Base-by-base conservation (phyloP, 306 rosid genomes). In the Lablab purpureus region DNA sequence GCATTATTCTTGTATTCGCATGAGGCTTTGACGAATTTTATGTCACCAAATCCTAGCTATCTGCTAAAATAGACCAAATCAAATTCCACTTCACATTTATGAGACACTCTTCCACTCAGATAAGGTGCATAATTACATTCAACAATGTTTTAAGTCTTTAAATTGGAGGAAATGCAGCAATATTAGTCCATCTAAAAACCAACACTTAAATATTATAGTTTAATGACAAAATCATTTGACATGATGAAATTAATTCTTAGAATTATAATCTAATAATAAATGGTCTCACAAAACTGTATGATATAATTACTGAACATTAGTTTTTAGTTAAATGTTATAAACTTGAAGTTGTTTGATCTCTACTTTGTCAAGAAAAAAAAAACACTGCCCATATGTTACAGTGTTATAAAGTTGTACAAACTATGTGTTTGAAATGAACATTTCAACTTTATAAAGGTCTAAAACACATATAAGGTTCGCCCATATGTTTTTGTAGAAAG, bases 31-130 rank as follows among this genome's bases (percentile, higher is more conserved):
- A 10, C 64, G 21, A 51, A 40, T 15, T 37, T 62, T 60, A n/a
- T 52, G 19, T 45, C 67, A 63, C 19, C 34, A 23, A 80, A 2
- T 64, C 11, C 45, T n/a, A n/a, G n/a, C 23, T 49, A 65, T 64
- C 52, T 55, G 21, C 80, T 43, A 64, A 52, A 51, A 66, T 40
- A 65, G 14, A 40, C 32, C 55, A 55, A 30, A 49, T 62, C 71
- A 68, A 67, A 58, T 55, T 58, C 37, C 65, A 45, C 36, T 67
- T 60, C 66, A 27, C 37, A 25, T 28, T 6, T 27, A 22, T 27
- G 41, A 60, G 22, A 30, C 45, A 62, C 22, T 28, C 12, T 30
- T 22, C 45, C 22, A 30, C 6, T 62, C 1, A 34, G 41, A 18
- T 60, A 34, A 34, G 32, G 6, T 30, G n/a, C 69, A 15, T 34